Conservation (phyloP, 108 stramenopile species). For the Seminavis robusta region DNA sequence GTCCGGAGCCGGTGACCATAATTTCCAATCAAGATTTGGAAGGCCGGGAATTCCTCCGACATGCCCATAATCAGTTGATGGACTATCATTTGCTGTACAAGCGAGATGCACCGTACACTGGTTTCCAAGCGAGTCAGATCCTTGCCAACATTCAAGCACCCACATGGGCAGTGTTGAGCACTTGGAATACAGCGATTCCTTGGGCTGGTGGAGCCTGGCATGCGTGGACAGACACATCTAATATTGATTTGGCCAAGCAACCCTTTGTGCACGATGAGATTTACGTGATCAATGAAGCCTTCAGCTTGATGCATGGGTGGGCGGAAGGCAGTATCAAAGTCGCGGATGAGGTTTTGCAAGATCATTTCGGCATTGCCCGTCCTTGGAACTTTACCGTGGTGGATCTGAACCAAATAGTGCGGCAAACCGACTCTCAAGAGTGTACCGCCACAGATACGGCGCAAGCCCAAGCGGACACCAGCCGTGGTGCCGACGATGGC, state of each 20-base stretch:
- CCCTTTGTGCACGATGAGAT: constrained; percentile 8
- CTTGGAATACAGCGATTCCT: constrained; percentile 17
- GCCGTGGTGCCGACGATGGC: constrained; percentile 2
- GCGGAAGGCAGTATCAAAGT: constrained; percentile 21
- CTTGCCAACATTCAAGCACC: constrained; percentile 9
- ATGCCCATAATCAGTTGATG: constrained; percentile 19
- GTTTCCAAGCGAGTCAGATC: constrained; percentile 4
- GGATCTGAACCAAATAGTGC: constrained; percentile 9
- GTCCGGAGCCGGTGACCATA: constrained; percentile 29
- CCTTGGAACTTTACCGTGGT: constrained; percentile 23
- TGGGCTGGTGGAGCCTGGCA: constrained; percentile 35
- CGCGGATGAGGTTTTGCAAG: constrained; percentile 20
- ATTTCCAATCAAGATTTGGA: constrained; percentile 15
- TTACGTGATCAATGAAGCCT: constrained; percentile 25
- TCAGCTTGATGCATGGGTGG: constrained; percentile 25
- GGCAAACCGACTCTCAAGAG: constrained; percentile 21
- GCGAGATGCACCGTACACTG: constrained; percentile 8
- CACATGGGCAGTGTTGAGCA: constrained; percentile 13
- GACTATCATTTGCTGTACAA: constrained; percentile 20
- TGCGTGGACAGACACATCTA: constrained; percentile 20
- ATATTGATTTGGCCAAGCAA: constrained; percentile 7
- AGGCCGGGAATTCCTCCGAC: constrained; percentile 13
- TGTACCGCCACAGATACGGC: constrained; percentile 6
- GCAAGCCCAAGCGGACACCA: neutral
- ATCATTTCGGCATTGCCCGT: constrained; percentile 15